A percentile compares a stretch with the other conserved stretches of the same genome.
phyloP scores from a whole-genome alignment of 1,284 basidiomycete genomes.

The Apiotrichum sp. region DNA sequence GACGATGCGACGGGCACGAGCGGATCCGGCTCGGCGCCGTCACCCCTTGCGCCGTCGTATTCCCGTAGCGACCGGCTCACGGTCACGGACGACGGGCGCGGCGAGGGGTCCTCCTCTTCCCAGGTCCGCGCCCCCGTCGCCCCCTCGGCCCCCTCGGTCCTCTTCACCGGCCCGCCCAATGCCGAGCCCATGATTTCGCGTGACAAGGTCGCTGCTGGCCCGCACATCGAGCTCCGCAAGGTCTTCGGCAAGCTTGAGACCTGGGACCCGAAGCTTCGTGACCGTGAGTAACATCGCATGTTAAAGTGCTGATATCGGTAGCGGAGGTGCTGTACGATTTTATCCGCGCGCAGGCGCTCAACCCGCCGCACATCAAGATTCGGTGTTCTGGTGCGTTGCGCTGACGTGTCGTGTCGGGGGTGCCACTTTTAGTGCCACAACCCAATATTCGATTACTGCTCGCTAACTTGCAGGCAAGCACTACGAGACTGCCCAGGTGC shows the following conservation, averaged over 20 bases:
- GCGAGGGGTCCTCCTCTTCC: background rate
- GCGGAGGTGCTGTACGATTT: slow-evolving; percentile 37
- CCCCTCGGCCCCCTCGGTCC: slow-evolving; percentile 19
- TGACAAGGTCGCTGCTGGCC: slow-evolving; percentile 5
- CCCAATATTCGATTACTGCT: background rate
- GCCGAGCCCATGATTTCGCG: slow-evolving; percentile 26
- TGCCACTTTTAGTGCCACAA: too few species aligned
- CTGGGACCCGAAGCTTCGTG: slow-evolving; percentile 23
- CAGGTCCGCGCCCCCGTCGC: slow-evolving; percentile 7
- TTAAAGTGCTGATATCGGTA: slow-evolving; percentile 1
- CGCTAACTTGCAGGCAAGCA: slow-evolving; percentile 15
- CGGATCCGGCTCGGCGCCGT: background rate
- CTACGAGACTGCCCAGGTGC: slow-evolving; percentile 18
- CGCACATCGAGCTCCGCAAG: slow-evolving; percentile 10
- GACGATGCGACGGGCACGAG: slow-evolving; percentile 14
- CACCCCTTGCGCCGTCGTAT: background rate
- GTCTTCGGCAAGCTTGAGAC: slow-evolving; percentile 8
- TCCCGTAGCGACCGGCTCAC: background rate
- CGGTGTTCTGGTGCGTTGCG: slow-evolving; percentile 17
- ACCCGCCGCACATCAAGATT: slow-evolving; percentile 23
- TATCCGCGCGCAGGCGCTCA: slow-evolving; percentile 24
- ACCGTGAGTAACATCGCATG: slow-evolving; percentile 17
- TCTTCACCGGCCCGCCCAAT: slow-evolving; percentile 30
- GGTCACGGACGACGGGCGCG: background rate
- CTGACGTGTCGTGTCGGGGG: too few species aligned